These are phyloP conservation scores for Aquilaria malaccensis DNA, from an alignment of 345 rosid species.

Conservation along the genomic window DNA sequence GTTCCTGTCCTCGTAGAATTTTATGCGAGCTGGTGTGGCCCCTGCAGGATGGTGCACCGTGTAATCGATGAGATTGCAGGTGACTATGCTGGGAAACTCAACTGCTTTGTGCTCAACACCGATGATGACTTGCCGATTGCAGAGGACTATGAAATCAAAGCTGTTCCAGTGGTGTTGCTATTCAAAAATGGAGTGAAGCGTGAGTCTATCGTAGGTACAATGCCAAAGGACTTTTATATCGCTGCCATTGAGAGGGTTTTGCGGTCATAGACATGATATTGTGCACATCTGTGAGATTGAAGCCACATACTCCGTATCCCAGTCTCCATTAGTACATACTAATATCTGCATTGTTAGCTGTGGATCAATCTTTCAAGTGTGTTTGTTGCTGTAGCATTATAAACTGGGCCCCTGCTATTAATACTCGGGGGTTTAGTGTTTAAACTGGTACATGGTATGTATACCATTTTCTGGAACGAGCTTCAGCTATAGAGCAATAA, in stretches of 20 bases:
- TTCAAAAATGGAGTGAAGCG: constrained; percentile 80
- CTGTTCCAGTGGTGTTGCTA: constrained; percentile 81
- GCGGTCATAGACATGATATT: constrained; percentile 26
- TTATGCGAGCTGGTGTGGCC: constrained; percentile 88
- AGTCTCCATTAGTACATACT: neutral
- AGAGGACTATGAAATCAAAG: constrained; percentile 74
- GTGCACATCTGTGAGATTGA: constrained; percentile 2
- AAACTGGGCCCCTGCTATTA: no score
- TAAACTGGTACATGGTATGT: no score
- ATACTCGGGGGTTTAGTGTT: no score
- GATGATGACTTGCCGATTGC: constrained; percentile 65
- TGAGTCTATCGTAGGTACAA: constrained; percentile 79
- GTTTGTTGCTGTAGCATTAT: neutral
- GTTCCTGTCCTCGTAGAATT: constrained; percentile 81
- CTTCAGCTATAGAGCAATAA: no score
- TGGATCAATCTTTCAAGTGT: neutral
- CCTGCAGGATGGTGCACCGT: constrained; percentile 52
- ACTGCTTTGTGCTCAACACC: constrained; percentile 62
- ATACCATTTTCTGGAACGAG: no score
- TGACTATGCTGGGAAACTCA: constrained; percentile 69
- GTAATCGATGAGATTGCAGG: constrained; percentile 75
- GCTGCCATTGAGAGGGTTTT: constrained; percentile 89
- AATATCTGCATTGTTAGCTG: constrained; percentile 8
- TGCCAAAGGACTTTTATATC: constrained; percentile 89
- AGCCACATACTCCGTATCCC: neutral